These are phyloP conservation scores for Elsinoe necatrix DNA, from an alignment of 2,329 filamentous ascomycete species.

Conservation along the genomic window DNA sequence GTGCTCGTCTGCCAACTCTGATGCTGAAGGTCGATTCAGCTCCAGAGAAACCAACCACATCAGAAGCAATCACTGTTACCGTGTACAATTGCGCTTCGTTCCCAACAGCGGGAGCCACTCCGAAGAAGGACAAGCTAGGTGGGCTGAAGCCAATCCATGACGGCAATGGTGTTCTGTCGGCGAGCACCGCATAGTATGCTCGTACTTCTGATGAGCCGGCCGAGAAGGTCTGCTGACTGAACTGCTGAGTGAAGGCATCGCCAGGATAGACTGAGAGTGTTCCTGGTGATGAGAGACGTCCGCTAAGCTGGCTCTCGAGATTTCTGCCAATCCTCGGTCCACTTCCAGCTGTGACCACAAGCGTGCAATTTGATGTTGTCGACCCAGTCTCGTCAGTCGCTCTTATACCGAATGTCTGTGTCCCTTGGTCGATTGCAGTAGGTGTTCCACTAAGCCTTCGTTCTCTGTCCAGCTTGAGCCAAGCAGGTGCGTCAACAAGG, in stretches of 20 bases:
- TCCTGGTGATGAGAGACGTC: slow-evolving; percentile 46
- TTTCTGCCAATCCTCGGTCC: slow-evolving; percentile 49
- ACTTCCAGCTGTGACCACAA: slow-evolving; percentile 57
- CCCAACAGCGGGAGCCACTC: slow-evolving; percentile 57
- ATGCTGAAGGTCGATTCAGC: slow-evolving; percentile 60
- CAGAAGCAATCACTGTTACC: slow-evolving; percentile 67
- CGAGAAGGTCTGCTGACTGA: slow-evolving; percentile 51
- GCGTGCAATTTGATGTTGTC: slow-evolving; percentile 55
- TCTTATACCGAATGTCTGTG: slow-evolving; percentile 55
- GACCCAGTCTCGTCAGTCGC: slow-evolving; percentile 61
- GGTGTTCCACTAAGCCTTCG: slow-evolving; percentile 67
- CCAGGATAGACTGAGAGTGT: slow-evolving; percentile 41
- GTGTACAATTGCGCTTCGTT: slow-evolving; percentile 64
- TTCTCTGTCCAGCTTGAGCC: slow-evolving; percentile 62
- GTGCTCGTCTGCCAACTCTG: slow-evolving; percentile 59
- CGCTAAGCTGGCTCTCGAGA: slow-evolving; percentile 51
- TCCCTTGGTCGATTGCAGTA: slow-evolving; percentile 46
- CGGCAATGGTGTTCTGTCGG: slow-evolving; percentile 71
- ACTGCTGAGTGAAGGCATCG: slow-evolving; percentile 35
- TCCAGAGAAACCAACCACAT: slow-evolving; percentile 68
- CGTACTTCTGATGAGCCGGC: slow-evolving; percentile 42
- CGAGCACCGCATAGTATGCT: slow-evolving; percentile 66
- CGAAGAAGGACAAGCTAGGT: slow-evolving; percentile 56
- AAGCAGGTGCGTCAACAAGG: slow-evolving; percentile 56
- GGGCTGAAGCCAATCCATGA: slow-evolving; percentile 75